Base-by-base conservation (phyloP, 441 rosid species). In the Eruca vesicaria region DNA sequence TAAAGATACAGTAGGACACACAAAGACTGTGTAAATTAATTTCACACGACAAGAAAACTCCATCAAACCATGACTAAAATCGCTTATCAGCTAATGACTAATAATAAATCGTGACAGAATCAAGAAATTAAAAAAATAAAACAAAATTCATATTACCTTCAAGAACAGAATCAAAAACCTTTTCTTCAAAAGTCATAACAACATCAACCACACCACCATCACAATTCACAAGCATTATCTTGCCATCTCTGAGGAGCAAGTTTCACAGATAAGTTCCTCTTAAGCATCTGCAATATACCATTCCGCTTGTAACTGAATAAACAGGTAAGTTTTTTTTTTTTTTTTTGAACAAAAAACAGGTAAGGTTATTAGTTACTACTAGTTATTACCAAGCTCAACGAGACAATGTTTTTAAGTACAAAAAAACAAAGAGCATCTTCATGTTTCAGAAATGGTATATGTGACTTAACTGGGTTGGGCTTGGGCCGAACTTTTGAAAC, bases 221-320 rank as follows among this genome's bases (percentile, higher is more conserved):
- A n/a, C n/a, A n/a, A n/a, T n/a, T 93, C 98, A 9, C 87, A 85
- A 77, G 89, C 92, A 80, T 92, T 95, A 15, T 92, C 93, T 82
- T 95, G 97, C 98, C 99, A 95, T 11, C 97, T 89, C 64, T 95
- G 99, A 0, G 99, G 99, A 32, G 98, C 96, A 62, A 86, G 76
- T 81, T 92, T 92, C 61, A 90, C 93, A n/a, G 86, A 68, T 23
- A 76, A 75, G 78, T 95, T 95, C 77, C 99, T 89, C 77, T 95
- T 93, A 71, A 95, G 92, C 98, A 91, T 92, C 14, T 93, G 93
- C 81, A 92, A 79, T 57, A 95, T 93, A 18, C 98, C 98, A 83
- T 91, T 95, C 43, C 97, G 82, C 88, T 92, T 92, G 84, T 95
- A 92, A 12, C 99, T 95, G 80, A 67, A 14, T n/a, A n/a, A n/a